phyloP scores from a whole-genome alignment of 345 rosid genomes.

The Moricandia arvensis region DNA sequence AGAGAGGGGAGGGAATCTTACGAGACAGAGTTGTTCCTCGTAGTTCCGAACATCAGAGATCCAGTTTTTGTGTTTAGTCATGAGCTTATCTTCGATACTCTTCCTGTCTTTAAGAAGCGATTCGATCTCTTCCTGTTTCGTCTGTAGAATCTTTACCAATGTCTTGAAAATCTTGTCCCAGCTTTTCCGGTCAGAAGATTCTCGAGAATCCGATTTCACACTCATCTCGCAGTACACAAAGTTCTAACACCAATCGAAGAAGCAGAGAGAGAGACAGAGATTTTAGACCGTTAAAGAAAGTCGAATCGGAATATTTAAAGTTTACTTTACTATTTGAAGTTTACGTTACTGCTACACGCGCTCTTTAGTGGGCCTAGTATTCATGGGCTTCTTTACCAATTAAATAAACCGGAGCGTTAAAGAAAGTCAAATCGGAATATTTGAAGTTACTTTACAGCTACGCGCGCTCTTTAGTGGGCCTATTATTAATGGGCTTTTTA shows the following conservation, averaged over 20 bases:
- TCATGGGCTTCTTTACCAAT: too few relatives aligned
- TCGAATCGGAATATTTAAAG: too few relatives aligned
- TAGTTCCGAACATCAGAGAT: constrained; percentile 48
- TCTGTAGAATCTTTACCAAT: constrained; percentile 49
- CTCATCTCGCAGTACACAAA: constrained; percentile 29
- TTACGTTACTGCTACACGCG: background rate
- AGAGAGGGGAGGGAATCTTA: constrained; percentile 23
- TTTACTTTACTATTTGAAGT: background rate
- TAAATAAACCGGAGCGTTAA: background rate
- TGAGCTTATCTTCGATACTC: constrained; percentile 53
- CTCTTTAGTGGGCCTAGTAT: too few relatives aligned
- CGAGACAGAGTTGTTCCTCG: constrained; percentile 56
- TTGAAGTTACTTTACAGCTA: background rate
- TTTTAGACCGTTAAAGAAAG: constrained; percentile 24
- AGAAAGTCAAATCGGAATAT: background rate
- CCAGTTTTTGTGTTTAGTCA: constrained; percentile 46
- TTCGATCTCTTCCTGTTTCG: constrained; percentile 65
- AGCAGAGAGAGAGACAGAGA: constrained; percentile 12
- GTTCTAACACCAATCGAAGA: constrained; percentile 13
- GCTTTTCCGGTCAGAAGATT: constrained; percentile 47
- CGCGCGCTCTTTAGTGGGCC: background rate
- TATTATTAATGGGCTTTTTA: too few relatives aligned
- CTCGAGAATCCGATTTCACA: constrained; percentile 22
- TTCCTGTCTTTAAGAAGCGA: constrained; percentile 59
- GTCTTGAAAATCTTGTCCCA: constrained; percentile 58